Base-by-base conservation (phyloP, 345 rosid genomes). In the Murraya koenigii region DNA sequence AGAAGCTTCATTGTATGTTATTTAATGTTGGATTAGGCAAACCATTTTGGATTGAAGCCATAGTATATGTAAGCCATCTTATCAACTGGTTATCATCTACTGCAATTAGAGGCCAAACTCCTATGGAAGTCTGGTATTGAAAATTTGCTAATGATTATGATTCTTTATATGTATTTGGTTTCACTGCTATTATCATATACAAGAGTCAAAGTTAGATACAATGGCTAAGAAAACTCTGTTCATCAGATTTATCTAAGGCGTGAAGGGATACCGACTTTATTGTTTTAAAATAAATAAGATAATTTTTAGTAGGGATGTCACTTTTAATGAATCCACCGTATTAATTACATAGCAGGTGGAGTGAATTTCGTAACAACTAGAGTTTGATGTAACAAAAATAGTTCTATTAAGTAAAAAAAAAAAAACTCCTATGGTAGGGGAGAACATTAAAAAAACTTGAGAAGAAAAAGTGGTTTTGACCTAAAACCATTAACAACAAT, bases 31-130 rank as follows among this genome's bases (percentile, higher is more conserved):
- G 63, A 3, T 59, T 23, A 8, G 56, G 30, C 15, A 59, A 23
- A 19, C 6, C 1, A 1, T 23, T n/a, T 59, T 23, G 5, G 28
- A 3, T 0, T 23, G 0, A n/a, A 15, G 30, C 63, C 2, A 1
- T 59, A 4, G 13, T 26, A 4, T 59, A 26, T 23, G 28, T 13
- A 44, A 44, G 63, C 1, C 10, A 59, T 52, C 56, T 52, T 2
- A 14, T 52, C 19, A 52, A 52, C 14, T 5, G 3, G 4, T 17
- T 52, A 52, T 5, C 56, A 15, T 13, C 2, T 9, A 8, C 55
- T 7, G 17, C 17, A 49, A 2, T 49, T n/a, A 10, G 3, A 2
- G 3, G 2, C 14, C 14, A 59, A 13, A n/a, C 30, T 23, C 4
- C 4, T 0, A n/a, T 59, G 5, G 5, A 59, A 9, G 1, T 59